Base-by-base conservation (phyloP, 768 basidiomycete genomes). In the Jaapia argillacea region DNA sequence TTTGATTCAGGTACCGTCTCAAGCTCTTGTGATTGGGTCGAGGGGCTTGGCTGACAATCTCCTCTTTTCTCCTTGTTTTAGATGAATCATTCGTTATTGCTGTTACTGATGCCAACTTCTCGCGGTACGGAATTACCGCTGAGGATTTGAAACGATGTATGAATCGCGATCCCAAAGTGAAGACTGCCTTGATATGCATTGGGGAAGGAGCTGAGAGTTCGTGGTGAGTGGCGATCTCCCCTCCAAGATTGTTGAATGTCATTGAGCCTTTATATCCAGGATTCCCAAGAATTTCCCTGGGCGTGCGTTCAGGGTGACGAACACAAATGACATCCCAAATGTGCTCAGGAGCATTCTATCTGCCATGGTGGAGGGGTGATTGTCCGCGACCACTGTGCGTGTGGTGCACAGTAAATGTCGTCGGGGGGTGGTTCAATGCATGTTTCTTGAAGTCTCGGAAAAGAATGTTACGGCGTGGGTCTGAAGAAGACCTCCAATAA, bases 11-110 rank as follows among this genome's bases (percentile, higher is more conserved):
- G 77, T 75, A 27, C 49, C 10, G 16, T 16, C 38, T 20, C 36
- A 22, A 4, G 4, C 45, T 21, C 24, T 38, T 25, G 28, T 22
- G 28, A 18, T 20, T 38, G 10, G 16, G 38, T n/a, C n/a, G n/a
- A n/a, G n/a, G n/a, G n/a, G n/a, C n/a, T n/a, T n/a, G n/a, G n/a
- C n/a, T n/a, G n/a, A n/a, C n/a, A n/a, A n/a, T n/a, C 3, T 39
- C 14, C 23, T 33, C 23, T 37, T 16, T n/a, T 10, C 35, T 4
- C 28, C n/a, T 27, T 21, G 18, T 2, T 38, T 1, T 44, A 77
- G 79, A 83, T 50, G 79, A 81, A 45, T 81, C 77, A 76, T 80
- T 79, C 54, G 79, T 81, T 14, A 79, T 83, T 46, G 73, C 77
- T 3, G 73, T 83, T 38, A 81, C 81, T 63, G 79, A 83, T 53